Percentiles rank a stretch among this genome's conserved stretches.
Conservation (phyloP, 768 basidiomycete genomes). For the Tephrocybe sp. region DNA sequence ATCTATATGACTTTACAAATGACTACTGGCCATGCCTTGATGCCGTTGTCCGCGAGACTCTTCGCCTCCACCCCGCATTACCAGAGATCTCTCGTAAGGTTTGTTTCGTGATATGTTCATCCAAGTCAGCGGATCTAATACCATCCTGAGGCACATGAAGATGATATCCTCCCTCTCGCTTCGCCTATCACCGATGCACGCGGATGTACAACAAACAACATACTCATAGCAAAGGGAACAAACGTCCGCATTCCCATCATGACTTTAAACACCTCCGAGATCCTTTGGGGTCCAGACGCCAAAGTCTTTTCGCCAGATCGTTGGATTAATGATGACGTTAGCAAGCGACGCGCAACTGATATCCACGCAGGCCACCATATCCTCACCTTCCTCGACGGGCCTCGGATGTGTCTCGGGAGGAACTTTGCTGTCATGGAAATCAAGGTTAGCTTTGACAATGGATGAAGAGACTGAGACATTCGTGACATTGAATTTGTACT, state of each 20-base stretch:
- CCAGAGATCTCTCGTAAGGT: conserved; percentile 15
- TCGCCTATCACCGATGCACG: conserved; percentile 24
- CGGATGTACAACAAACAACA: conserved; percentile 25
- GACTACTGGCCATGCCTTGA: conserved; percentile 19
- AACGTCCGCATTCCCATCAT: conserved; percentile 34
- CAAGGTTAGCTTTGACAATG: conserved; percentile 25
- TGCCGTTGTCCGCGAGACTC: conserved; percentile 36
- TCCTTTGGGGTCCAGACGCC: conserved; percentile 44
- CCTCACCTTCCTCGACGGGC: conserved; percentile 43
- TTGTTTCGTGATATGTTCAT: not conserved
- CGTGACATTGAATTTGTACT: not conserved
- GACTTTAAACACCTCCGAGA: conserved; percentile 35
- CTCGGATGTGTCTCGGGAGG: conserved; percentile 41
- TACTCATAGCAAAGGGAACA: conserved; percentile 38
- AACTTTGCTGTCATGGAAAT: conserved; percentile 38
- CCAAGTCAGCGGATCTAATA: not conserved
- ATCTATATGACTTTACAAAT: conserved; percentile 11
- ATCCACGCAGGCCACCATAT: conserved; percentile 37
- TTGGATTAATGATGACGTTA: conserved; percentile 31
- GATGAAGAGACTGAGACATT: not conserved
- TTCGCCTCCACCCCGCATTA: conserved; percentile 38
- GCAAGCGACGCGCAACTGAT: conserved; percentile 22
- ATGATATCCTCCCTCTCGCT: not conserved
- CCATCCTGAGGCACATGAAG: not conserved
- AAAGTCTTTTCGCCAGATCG: conserved; percentile 40